Evolutionary conservation across 768 basidiomycete genomes (phyloP).

Genomic region (Lyophyllum decastes): DNA sequence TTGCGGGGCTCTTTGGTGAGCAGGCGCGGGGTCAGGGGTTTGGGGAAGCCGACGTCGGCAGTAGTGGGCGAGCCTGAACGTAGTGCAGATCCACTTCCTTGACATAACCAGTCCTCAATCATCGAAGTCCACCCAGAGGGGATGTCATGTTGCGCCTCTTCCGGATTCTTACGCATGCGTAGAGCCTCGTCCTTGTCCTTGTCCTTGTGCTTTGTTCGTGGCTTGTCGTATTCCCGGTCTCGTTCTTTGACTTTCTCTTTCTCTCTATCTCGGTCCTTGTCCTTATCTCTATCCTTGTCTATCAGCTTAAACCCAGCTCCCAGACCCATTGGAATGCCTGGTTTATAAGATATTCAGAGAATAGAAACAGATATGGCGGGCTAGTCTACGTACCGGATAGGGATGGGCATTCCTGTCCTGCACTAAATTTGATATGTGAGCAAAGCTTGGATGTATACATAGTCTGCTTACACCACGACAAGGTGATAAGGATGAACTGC

Average conservation of each 20-base stretch:
- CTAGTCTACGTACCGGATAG: conserved; percentile 51
- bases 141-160: conserved; percentile 35
- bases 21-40: conserved; percentile 41
- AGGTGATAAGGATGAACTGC: conserved; percentile 73
- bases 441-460: background rate
- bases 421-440: conserved; percentile 26
- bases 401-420: conserved; percentile 84
- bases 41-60: conserved; percentile 45
- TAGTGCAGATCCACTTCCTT: conserved; percentile 34
- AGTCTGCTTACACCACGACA: conserved; percentile 64
- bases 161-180: conserved; percentile 33
- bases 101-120: conserved; percentile 74
- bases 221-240: conserved; percentile 32
- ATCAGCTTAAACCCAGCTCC: conserved; percentile 77
- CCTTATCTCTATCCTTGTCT: conserved; percentile 46
- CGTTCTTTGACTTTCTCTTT: conserved; percentile 32
- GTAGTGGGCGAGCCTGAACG: conserved; percentile 33
- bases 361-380: background rate
- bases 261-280: conserved; percentile 43
- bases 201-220: conserved; percentile 35
- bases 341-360: background rate
- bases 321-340: conserved; percentile 78
- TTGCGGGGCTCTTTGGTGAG: conserved; percentile 43
- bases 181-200: conserved; percentile 36
- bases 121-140: conserved; percentile 71